Base-by-base conservation (phyloP, 371 early-diverging fungal species). In the Mortierella sp. region DNA sequence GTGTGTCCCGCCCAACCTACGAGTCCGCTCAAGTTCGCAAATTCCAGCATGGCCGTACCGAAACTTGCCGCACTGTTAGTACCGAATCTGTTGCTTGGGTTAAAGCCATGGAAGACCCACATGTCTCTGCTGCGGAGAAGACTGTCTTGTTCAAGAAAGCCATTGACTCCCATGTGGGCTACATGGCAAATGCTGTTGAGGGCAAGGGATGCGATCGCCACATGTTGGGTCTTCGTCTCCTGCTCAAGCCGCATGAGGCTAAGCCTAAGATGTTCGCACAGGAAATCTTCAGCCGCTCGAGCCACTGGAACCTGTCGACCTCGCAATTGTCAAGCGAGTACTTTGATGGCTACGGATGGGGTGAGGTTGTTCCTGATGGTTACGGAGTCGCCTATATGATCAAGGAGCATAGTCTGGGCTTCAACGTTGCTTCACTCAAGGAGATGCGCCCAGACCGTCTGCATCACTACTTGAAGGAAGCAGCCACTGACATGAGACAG, bases 281-380 rank as follows among this genome's bases (percentile, higher is more conserved):
- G 67, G 94, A 94, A 18, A 89, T 91, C 16, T 95, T 87, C 80
- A 81, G 87, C 19, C 82, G 88, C 62, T 90, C 95, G 24, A 86
- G 85, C 59, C 93, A 94, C 78, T 97, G 97, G 97, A 90, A 85
- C 65, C 73, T 97, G 46, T 94, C 94, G 16, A 96, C 97, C 0
- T 94, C 95, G 28, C 96, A 97, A 81, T 85, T 97, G 57, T 84
- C 93, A 16, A 90, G 92, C 57, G 95, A 96, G 68, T 84, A 92
- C 81, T 96, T 93, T 82, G 87, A 89, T 61, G 91, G 92, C 53
- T 97, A 95, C 67, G 97, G 97, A n/a, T 97, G 96, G 95, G 95
- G 95, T 55, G 93, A 93, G 78, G 97, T 97, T 41, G 91, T 94
- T n/a, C 89, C 93, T 30, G 93, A 94, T 76, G 97, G 97, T 1